Base-by-base conservation (phyloP, 768 basidiomycete species). In the Podaxis carcinomalis region DNA sequence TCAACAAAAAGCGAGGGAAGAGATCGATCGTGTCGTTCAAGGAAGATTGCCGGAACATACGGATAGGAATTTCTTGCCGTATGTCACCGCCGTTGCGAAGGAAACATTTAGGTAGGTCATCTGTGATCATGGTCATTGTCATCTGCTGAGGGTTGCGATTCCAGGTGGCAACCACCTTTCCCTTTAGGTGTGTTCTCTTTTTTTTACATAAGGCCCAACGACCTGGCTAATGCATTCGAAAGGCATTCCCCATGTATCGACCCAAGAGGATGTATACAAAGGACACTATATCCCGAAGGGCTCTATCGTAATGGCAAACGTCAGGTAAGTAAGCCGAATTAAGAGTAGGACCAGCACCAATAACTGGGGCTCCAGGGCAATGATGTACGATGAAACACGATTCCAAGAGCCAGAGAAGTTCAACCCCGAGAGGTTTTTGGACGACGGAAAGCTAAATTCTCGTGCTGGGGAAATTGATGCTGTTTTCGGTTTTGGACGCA, bases 361-460 rank as follows among this genome's bases (percentile, higher is more conserved):
- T 36, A 39, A 7, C 36, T 25, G 19, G 32, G n/a, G 10, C 14
- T 44, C 42, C 16, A 66, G 65, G 64, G 59, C 65, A 2, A 65
- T 69, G 52, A 57, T 64, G 13, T 61, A 66, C 23, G 59, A 69
- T 44, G 56, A 58, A 27, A 44, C 50, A 4, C 23, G 54, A 13
- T 69, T 64, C 36, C 65, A 62, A 6, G 64, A 69, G 1, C 68
- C 68, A 16, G 58, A 49, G 23, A 50, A 51, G 19, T 65, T 69
- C 61, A 65, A 64, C 13, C 67, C 68, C n/a, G 67, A 68, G 23
- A 49, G 68, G 39, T 69, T 65, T 49, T 57, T 69, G 49, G 57
- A 63, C 56, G 56, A 67, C 59, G 68, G 68, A 19, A 47, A 65
- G 25, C 19, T 65, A 10, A 57, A 68, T 23, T 19, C 47, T 27